Evolutionary conservation across 768 basidiomycete species (phyloP).

Genomic region (Podaxis sp.): DNA sequence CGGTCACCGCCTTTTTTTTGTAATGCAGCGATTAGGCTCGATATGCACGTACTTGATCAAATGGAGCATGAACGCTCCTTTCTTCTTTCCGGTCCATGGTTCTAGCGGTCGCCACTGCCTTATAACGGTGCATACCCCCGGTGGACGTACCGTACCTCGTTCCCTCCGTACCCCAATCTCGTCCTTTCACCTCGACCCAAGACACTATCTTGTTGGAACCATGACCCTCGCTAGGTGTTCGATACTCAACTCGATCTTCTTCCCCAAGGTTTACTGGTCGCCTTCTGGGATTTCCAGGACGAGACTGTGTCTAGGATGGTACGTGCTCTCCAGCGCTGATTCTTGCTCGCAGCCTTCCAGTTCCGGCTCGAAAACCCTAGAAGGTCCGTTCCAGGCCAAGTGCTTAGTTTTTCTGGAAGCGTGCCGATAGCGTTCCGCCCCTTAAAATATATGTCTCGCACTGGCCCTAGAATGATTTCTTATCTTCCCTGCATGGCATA

Average conservation of each 20-base stretch:
- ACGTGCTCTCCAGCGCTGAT: neutral
- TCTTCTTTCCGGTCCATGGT: neutral
- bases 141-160: neutral
- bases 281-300: neutral
- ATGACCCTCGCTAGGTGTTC: neutral
- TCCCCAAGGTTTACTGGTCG: neutral
- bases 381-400: too few species aligned
- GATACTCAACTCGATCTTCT: neutral
- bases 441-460: neutral
- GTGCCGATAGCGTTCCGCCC: neutral
- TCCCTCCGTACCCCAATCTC: neutral
- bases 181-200: neutral
- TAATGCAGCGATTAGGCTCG: neutral
- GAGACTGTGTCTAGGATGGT: neutral
- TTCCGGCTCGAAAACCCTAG: too few species aligned
- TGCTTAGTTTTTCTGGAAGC: too few species aligned
- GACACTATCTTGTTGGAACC: neutral
- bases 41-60: neutral
- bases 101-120: neutral
- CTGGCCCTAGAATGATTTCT: neutral
- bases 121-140: neutral
- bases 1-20: neutral
- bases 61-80: neutral
- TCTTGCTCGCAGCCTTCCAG: neutral
- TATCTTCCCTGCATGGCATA: neutral